A percentile compares a stretch with the other conserved stretches of the same genome.
Conservation (phyloP, 2,329 filamentous ascomycete species). For the Lomentospora prolificans region DNA sequence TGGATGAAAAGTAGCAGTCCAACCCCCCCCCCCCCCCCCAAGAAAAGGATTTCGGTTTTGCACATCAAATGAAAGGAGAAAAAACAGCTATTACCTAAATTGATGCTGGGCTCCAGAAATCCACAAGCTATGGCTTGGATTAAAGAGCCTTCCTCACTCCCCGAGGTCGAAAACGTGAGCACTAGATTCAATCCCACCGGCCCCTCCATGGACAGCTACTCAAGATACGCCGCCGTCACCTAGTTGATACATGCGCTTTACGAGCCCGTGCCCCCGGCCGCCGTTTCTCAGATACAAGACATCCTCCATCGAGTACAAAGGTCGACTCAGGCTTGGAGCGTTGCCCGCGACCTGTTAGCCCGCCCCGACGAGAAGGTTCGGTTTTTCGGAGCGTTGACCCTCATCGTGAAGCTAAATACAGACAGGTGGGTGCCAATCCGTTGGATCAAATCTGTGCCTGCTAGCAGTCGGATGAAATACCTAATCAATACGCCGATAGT, state of each 20-base stretch:
- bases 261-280: slow-evolving; percentile 36
- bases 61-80: too few relatives aligned
- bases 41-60: too few relatives aligned
- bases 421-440: slow-evolving; percentile 50
- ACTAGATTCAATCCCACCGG: background rate
- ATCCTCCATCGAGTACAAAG: slow-evolving; percentile 70
- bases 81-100: too few relatives aligned
- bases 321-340: slow-evolving; percentile 72
- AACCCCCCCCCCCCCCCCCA: too few relatives aligned
- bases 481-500: slow-evolving; percentile 18
- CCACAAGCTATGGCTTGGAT: too few relatives aligned
- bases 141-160: slow-evolving; percentile 5
- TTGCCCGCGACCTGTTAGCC: slow-evolving; percentile 66
- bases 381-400: slow-evolving; percentile 87
- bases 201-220: too few relatives aligned
- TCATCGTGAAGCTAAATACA: slow-evolving; percentile 91
- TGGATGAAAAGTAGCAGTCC: too few relatives aligned
- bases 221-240: too few relatives aligned
- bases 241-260: slow-evolving; percentile 44
- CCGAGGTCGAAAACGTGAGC: slow-evolving; percentile 11
- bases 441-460: too few relatives aligned
- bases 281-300: slow-evolving; percentile 51
- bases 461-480: background rate
- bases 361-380: slow-evolving; percentile 64
- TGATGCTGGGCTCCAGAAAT: too few relatives aligned